These are phyloP conservation scores for Colletotrichum ledebouriae DNA, from an alignment of 2,329 filamentous ascomycete genomes.

Conservation along the genomic window DNA sequence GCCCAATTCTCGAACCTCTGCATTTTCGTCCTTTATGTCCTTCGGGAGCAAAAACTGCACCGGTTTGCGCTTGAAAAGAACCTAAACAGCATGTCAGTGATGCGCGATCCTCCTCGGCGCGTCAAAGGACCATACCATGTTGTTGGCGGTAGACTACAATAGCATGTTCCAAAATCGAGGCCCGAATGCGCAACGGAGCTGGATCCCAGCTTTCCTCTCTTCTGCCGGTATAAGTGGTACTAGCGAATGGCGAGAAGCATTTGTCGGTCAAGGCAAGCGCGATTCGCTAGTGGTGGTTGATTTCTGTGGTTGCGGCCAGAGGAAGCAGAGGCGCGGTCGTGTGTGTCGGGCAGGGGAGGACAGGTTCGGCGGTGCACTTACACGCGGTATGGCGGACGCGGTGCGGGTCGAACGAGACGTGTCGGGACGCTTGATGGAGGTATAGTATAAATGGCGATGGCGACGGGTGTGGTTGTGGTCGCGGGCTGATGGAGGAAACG, in stretches of 20 bases:
- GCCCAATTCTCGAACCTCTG: constrained; percentile 73
- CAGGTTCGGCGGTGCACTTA: constrained; percentile 41
- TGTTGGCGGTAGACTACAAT: constrained; percentile 44
- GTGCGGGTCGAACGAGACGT: constrained; percentile 41
- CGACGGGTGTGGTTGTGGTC: constrained; percentile 37
- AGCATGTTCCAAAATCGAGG: constrained; percentile 40
- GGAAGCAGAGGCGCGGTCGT: constrained; percentile 36
- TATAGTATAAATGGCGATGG: constrained; percentile 31
- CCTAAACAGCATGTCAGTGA: constrained; percentile 65
- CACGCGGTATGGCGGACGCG: constrained; percentile 42
- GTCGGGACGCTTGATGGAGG: constrained; percentile 22
- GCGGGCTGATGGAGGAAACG: constrained; percentile 31
- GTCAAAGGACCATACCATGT: constrained; percentile 52
- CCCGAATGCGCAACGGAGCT: constrained; percentile 55
- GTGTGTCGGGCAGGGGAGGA: constrained; percentile 38
- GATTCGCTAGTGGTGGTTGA: constrained; percentile 35
- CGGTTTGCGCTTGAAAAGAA: constrained; percentile 95
- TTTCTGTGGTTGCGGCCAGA: constrained; percentile 38
- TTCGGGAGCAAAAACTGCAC: constrained; percentile 84
- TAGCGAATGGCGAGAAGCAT: constrained; percentile 17
- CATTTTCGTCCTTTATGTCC: constrained; percentile 81
- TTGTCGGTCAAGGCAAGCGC: constrained; percentile 44
- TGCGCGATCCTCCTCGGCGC: constrained; percentile 24
- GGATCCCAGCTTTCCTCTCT: constrained; percentile 51
- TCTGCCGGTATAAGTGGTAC: constrained; percentile 26